Conservation (phyloP, 805 yeast species). For the Starmerella cellae region DNA sequence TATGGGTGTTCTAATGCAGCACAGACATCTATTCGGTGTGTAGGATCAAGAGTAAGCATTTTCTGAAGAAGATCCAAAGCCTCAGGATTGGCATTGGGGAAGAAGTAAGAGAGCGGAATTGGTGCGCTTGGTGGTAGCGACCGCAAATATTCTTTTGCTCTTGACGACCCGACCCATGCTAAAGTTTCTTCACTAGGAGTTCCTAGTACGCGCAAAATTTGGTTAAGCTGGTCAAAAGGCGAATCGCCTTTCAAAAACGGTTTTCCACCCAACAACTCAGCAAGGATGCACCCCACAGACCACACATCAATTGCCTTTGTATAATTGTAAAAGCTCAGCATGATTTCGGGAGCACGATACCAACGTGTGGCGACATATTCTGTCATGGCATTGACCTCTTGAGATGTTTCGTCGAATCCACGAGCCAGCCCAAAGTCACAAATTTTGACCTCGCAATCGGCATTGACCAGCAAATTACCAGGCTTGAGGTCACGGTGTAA, state of each 20-base stretch:
- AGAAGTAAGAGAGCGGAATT: slow-evolving; percentile 39
- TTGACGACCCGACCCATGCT: slow-evolving; percentile 50
- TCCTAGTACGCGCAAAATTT: slow-evolving; percentile 74
- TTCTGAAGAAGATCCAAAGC: slow-evolving; percentile 57
- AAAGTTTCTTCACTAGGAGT: slow-evolving; percentile 70
- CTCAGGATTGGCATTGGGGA: slow-evolving; percentile 45
- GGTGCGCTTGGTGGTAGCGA: slow-evolving; percentile 60
- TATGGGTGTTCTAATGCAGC: slow-evolving; percentile 83
- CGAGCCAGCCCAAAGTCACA: slow-evolving; percentile 91
- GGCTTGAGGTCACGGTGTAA: slow-evolving; percentile 91
- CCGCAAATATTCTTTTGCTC: slow-evolving; percentile 81
- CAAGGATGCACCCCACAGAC: slow-evolving; percentile 93
- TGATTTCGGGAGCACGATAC: slow-evolving; percentile 96
- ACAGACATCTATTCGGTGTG: slow-evolving; percentile 66
- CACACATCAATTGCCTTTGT: slow-evolving; percentile 92
- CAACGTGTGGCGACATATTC: slow-evolving; percentile 96
- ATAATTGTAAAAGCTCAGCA: slow-evolving; percentile 86
- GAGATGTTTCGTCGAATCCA: slow-evolving; percentile 37
- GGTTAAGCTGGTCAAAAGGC: slow-evolving; percentile 78
- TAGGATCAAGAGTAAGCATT: slow-evolving; percentile 72
- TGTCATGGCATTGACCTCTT: slow-evolving; percentile 49
- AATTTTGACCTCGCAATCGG: slow-evolving; percentile 85
- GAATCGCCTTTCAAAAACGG: slow-evolving; percentile 92
- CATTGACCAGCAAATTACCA: slow-evolving; percentile 67
- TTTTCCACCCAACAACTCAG: slow-evolving; percentile 72